Conservation (phyloP, 179 eudicot genomes). For the Beta lomatogona region DNA sequence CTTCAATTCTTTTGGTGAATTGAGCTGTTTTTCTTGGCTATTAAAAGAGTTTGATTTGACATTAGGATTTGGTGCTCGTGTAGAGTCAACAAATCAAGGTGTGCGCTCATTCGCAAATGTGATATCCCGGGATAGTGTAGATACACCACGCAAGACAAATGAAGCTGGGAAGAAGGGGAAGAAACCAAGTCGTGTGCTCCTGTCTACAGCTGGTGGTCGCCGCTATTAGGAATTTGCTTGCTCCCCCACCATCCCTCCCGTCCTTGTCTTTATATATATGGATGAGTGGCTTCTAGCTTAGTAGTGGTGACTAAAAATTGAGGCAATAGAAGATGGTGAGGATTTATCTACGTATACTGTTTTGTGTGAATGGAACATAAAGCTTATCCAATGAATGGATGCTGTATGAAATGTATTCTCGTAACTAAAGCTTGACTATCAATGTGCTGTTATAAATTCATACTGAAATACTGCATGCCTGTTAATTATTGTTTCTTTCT, state of each 20-base stretch:
- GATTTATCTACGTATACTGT: not conserved
- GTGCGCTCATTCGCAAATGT: constrained; percentile 73
- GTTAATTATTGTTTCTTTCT: not conserved
- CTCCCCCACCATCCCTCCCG: too few relatives aligned
- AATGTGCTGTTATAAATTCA: not conserved
- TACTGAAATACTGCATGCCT: not conserved
- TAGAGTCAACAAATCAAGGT: constrained; percentile 52
- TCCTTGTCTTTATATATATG: not conserved
- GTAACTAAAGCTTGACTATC: not conserved
- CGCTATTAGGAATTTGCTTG: constrained; percentile 53
- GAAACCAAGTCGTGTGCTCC: constrained; percentile 76
- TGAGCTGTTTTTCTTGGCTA: not conserved
- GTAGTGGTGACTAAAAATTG: constrained; percentile 18
- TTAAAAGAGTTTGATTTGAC: not conserved
- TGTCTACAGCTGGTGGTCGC: constrained; percentile 89
- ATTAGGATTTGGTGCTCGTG: constrained; percentile 17
- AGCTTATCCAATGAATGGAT: not conserved
- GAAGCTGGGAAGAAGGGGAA: constrained; percentile 81
- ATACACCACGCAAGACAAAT: constrained; percentile 37
- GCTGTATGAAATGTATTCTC: not conserved
- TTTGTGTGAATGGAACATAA: not conserved
- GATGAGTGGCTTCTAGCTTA: not conserved
- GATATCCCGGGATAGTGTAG: constrained; percentile 56
- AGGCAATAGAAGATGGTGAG: constrained; percentile 2
- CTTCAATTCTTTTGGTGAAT: not conserved